Evolutionary conservation across 257 asterid species (phyloP), one percentile per base, ranked within the genome.

Genomic region (Thymus quinquecostatus): DNA sequence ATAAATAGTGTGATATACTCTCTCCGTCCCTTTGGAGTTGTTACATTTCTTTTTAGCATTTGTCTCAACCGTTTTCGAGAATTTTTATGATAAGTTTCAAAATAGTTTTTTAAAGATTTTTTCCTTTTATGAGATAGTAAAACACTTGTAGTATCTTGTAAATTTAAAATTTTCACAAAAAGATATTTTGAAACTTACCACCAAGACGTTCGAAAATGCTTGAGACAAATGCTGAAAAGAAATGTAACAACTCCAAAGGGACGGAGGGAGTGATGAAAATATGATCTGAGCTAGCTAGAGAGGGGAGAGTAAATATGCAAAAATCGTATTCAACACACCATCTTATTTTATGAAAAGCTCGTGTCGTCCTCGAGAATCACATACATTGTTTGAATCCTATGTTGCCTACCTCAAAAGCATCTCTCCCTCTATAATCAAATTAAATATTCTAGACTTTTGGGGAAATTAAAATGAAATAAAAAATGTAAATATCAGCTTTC

Each of bases 341-440:
- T 29, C 61, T 8, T 55, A 55, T 55, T 55, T 55, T 56, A 54
- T 54, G 7, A 27, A 27, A 8, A 30, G 28, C 36, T 32, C 62
- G 11, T 34, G 62, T 29, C 45, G 6, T 4, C 54, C 40, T 29
- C 66, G 54, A 30, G 11, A 47, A 33, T 60, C 41, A 44, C 21
- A 21, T 21, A 28, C 9, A 8, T 32, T 33, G 43, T 54, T 64
- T 64, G 55, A 28, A 11, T 64, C 68, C 61, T 29, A 56, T 56
- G 40, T 28, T 27, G 7, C 9, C 2, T 63, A 62, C 76, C 63
- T 11, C 73, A 63, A 76, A 67, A 49, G 75, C 14, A 56, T 56
- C 61, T 10, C 61, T 8, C 40, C 0, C 55, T 21, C 21, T 21
- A 53, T 14, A 29, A 54, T 8, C 5, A 30, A 32, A 5, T 32